These are phyloP conservation scores for Linnemannia elongata DNA, from an alignment of 192 early-diverging fungal genomes.

Conservation along the genomic window DNA sequence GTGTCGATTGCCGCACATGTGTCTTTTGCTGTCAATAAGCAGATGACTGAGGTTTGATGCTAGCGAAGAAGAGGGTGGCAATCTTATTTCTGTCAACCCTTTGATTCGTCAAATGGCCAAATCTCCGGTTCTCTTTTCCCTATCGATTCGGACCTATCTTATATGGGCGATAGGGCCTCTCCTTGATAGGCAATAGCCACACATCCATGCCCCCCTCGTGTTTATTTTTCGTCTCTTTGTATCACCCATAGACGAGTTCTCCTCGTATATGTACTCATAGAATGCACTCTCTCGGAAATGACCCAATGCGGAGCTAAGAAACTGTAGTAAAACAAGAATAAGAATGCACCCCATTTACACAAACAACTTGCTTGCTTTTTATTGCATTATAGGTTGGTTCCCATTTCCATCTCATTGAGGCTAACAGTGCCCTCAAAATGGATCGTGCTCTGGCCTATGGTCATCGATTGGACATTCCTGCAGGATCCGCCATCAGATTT, in stretches of 20 bases:
- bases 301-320: no score
- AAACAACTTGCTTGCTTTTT: not conserved
- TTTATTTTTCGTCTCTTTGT: not conserved
- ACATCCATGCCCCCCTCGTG: not conserved
- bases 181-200: not conserved
- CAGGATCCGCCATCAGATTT: conserved; percentile 95
- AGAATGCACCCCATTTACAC: not conserved
- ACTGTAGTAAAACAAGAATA: not conserved
- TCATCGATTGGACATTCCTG: conserved; percentile 90
- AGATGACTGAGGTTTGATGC: not conserved
- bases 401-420: conserved; percentile 97
- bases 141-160: not conserved
- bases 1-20: not conserved
- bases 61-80: not conserved
- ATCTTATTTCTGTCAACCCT: not conserved
- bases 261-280: not conserved
- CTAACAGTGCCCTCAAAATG: conserved; percentile 85
- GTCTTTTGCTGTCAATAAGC: not conserved
- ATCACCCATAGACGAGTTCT: not conserved
- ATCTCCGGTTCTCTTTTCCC: not conserved
- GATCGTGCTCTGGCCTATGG: conserved; percentile 90
- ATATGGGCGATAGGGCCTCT: not conserved
- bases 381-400: conserved; percentile 80
- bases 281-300: not conserved
- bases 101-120: not conserved